A percentile compares a stretch with the other conserved stretches of the same genome.
phyloP scores from a whole-genome alignment of 2,329 filamentous ascomycete species.

The Didymella glomerata region DNA sequence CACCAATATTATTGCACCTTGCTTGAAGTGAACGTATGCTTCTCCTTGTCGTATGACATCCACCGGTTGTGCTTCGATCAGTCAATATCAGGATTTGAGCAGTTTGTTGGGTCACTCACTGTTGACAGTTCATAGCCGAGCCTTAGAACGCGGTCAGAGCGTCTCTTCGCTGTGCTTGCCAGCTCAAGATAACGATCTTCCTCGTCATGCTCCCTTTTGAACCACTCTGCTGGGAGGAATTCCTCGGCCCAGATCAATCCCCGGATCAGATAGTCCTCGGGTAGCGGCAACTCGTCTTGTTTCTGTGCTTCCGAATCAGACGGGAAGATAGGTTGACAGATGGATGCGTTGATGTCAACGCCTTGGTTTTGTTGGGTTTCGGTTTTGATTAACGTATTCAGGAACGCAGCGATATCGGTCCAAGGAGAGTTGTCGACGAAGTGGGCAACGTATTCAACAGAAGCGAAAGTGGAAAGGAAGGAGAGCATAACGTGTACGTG shows the following conservation, averaged over 20 bases:
- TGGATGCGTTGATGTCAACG: slow-evolving; percentile 45
- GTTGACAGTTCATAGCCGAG: slow-evolving; percentile 60
- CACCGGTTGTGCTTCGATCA: slow-evolving; percentile 36
- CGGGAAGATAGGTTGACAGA: slow-evolving; percentile 57
- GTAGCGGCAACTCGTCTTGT: slow-evolving; percentile 62
- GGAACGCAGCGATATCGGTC: slow-evolving; percentile 59
- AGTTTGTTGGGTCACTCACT: slow-evolving; percentile 26
- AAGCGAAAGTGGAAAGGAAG: slow-evolving; percentile 62
- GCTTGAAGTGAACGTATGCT: too few species aligned
- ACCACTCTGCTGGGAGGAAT: slow-evolving; percentile 69
- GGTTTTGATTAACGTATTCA: slow-evolving; percentile 61
- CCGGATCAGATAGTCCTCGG: slow-evolving; percentile 73
- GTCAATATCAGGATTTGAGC: too few species aligned
- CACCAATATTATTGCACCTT: too few species aligned
- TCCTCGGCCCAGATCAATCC: slow-evolving; percentile 68
- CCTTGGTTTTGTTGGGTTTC: slow-evolving; percentile 39
- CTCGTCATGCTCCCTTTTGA: slow-evolving; percentile 69
- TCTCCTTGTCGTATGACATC: slow-evolving; percentile 38
- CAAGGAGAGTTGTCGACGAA: slow-evolving; percentile 60
- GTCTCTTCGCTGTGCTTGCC: slow-evolving; percentile 64
- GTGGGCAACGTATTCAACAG: slow-evolving; percentile 43
- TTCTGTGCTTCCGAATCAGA: background rate
- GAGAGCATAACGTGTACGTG: slow-evolving; percentile 70
- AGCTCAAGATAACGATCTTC: slow-evolving; percentile 72
- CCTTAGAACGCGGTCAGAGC: slow-evolving; percentile 68